These are phyloP conservation scores for Phaffomyces antillensis DNA, from an alignment of 805 yeast genomes.

Conservation along the genomic window DNA sequence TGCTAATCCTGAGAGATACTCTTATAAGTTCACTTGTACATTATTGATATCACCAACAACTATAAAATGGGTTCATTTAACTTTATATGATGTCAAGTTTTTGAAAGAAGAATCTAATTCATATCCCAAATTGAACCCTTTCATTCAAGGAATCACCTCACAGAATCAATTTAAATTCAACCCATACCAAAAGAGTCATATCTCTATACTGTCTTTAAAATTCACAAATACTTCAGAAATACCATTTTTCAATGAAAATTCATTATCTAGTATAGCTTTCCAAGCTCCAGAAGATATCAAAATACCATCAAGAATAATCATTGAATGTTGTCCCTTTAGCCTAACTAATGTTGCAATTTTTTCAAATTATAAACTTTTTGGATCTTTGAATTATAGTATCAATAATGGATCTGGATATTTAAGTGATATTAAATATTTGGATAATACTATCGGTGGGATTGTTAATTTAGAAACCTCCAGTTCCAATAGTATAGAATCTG, in stretches of 20 bases:
- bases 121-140: not conserved
- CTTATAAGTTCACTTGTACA: constrained; percentile 11
- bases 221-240: constrained; percentile 3
- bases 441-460: constrained; percentile 22
- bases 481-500: constrained; percentile 3
- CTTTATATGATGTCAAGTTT: constrained; percentile 3
- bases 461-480: constrained; percentile 8
- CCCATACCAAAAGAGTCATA: constrained; percentile 8
- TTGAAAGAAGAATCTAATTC: not conserved
- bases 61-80: constrained; percentile 15
- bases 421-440: constrained; percentile 21
- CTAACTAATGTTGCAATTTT: constrained; percentile 24
- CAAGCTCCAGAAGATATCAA: not conserved
- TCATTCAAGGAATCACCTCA: constrained; percentile 7
- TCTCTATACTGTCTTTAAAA: constrained; percentile 16
- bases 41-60: constrained; percentile 9
- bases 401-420: constrained; percentile 12
- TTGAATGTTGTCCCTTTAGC: constrained; percentile 24
- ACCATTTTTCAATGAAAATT: constrained; percentile 9
- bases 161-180: constrained; percentile 15
- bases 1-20: constrained; percentile 9
- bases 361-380: constrained; percentile 17
- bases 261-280: constrained; percentile 11
- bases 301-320: constrained; percentile 14
- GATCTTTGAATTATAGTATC: constrained; percentile 13